These are phyloP conservation scores for Hyphodiscus sp. DNA, from an alignment of 2,329 filamentous ascomycete genomes.

Conservation along the genomic window DNA sequence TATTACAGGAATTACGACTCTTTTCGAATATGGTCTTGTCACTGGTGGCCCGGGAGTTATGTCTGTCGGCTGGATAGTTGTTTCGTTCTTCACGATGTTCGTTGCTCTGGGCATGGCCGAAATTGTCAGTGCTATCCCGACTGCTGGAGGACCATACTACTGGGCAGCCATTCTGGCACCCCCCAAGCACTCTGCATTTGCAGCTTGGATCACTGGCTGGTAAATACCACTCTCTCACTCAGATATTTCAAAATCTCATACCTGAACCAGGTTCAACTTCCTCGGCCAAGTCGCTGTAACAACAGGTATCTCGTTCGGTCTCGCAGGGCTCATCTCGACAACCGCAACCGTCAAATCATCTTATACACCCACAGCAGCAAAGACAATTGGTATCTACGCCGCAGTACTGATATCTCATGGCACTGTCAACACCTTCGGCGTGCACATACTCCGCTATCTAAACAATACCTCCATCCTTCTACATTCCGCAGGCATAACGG, in stretches of 20 bases:
- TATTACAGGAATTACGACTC: slow-evolving; percentile 52
- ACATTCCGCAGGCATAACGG: slow-evolving; percentile 46
- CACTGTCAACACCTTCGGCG: slow-evolving; percentile 51
- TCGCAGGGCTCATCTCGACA: slow-evolving; percentile 39
- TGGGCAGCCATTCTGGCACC: slow-evolving; percentile 53
- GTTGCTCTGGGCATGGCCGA: slow-evolving; percentile 52
- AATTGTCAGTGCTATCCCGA: slow-evolving; percentile 53
- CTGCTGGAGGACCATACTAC: slow-evolving; percentile 53
- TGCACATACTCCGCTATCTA: slow-evolving; percentile 46
- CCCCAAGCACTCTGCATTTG: slow-evolving; percentile 37
- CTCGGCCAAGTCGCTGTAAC: slow-evolving; percentile 44
- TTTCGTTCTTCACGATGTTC: slow-evolving; percentile 48
- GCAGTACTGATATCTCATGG: slow-evolving; percentile 49
- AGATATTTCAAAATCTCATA: not conserved
- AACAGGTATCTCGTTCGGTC: slow-evolving; percentile 41
- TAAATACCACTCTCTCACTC: slow-evolving; percentile 5
- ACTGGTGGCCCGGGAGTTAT: slow-evolving; percentile 51
- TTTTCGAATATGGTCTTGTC: slow-evolving; percentile 49
- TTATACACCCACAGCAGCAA: slow-evolving; percentile 38
- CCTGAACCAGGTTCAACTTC: slow-evolving; percentile 36
- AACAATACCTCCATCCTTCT: slow-evolving; percentile 51
- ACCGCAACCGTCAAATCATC: slow-evolving; percentile 38
- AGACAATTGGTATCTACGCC: slow-evolving; percentile 53
- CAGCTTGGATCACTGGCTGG: slow-evolving; percentile 42
- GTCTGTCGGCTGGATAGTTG: slow-evolving; percentile 49